Conservation (phyloP, 139 green algal species). For the Mychonastes homosphaera region DNA sequence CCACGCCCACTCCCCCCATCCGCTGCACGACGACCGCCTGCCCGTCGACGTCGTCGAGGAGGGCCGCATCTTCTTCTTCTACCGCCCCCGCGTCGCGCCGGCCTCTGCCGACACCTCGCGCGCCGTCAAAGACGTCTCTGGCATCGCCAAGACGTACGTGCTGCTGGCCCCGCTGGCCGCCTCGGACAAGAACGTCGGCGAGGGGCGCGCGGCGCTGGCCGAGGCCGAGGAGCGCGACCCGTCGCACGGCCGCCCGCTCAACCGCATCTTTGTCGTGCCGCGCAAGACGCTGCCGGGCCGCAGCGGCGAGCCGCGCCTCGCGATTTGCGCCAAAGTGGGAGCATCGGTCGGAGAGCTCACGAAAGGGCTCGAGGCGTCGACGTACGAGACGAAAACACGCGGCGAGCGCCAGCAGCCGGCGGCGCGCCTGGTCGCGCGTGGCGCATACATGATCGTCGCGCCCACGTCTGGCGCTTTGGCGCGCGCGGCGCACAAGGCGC, state of each 20-base stretch:
- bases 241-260: neutral
- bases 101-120: neutral
- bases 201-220: neutral
- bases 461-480: neutral
- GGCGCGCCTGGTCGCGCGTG: slow-evolving; percentile 1
- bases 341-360: neutral
- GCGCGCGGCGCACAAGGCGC: no score
- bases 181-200: neutral
- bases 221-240: neutral
- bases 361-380: slow-evolving; percentile 1
- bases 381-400: slow-evolving; percentile 11
- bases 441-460: slow-evolving; percentile 9
- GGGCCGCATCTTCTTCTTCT: slow-evolving; percentile 10
- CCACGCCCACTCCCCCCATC: neutral
- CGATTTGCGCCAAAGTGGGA: no score
- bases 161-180: neutral
- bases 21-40: slow-evolving; percentile 4
- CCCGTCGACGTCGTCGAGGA: slow-evolving; percentile 7
- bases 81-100: no score
- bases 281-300: no score
- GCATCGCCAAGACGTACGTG: neutral
- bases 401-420: slow-evolving; percentile 12
- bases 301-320: no score
- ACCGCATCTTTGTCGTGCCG: no score
- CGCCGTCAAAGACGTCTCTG: neutral